These are phyloP conservation scores for Tetrastigma voinierianum DNA, from an alignment of 164 flowering plant species.

Conservation along the genomic window DNA sequence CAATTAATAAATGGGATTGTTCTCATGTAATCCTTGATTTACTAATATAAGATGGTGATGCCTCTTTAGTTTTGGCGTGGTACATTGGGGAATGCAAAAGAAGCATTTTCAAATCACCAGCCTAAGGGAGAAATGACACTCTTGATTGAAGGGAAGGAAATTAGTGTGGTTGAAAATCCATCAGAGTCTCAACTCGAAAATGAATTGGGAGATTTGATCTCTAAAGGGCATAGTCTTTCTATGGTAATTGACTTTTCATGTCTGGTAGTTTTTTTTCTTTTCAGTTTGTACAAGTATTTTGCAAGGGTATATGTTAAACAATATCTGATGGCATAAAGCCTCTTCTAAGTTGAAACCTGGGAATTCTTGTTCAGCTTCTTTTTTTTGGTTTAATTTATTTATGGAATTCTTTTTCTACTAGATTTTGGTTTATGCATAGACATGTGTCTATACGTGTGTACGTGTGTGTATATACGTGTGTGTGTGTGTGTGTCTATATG, in stretches of 20 bases:
- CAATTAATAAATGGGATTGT: not conserved
- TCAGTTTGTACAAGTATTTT: no score
- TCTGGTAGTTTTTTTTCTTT: not conserved
- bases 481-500: no score
- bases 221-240: slow-evolving; percentile 78
- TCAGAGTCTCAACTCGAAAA: slow-evolving; percentile 77
- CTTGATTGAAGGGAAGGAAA: slow-evolving; percentile 66
- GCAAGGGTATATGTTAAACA: no score
- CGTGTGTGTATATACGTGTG: no score
- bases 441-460: no score
- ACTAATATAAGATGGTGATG: slow-evolving; percentile 15
- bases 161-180: slow-evolving; percentile 43
- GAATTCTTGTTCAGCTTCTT: no score
- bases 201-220: slow-evolving; percentile 58
- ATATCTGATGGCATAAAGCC: no score
- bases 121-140: slow-evolving; percentile 95
- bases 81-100: slow-evolving; percentile 77
- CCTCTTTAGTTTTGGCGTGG: slow-evolving; percentile 88
- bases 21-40: not conserved
- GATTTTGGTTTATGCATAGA: no score
- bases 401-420: no score
- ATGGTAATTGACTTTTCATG: slow-evolving; percentile 37
- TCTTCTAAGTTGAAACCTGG: no score
- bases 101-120: slow-evolving; percentile 55
- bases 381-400: no score